Percentiles rank a stretch among this genome's conserved stretches.
These are phyloP conservation scores for Carex arenaria DNA, from an alignment of 202 grass and related monocot species.

Conservation along the genomic window DNA sequence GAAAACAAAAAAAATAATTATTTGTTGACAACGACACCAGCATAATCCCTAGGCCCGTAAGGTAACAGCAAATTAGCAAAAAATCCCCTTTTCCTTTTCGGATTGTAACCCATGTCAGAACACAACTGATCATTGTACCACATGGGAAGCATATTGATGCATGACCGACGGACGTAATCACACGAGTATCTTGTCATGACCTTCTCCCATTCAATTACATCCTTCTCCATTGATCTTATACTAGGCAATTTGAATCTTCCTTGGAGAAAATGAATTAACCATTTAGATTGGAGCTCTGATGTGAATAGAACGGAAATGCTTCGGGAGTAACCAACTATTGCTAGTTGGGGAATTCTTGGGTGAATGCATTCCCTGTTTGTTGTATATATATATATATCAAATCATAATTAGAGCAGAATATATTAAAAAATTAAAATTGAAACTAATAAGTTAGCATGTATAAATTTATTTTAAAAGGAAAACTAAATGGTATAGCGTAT, in stretches of 20 bases:
- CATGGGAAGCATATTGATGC: conserved; percentile 38
- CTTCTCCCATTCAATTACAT: conserved; percentile 47
- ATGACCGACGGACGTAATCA: conserved; percentile 29
- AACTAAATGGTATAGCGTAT: no score
- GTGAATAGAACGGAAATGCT: conserved; percentile 43
- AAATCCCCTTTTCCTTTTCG: conserved; percentile 59
- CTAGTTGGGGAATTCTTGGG: conserved; percentile 61
- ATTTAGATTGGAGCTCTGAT: conserved; percentile 56
- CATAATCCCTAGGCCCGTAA: conserved; percentile 56
- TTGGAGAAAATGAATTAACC: conserved; percentile 59
- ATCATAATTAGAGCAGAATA: background rate
- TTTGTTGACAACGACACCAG: conserved; percentile 15
- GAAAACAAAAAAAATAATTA: background rate
- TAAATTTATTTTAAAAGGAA: no score
- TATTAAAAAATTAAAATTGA: no score
- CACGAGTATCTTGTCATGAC: conserved; percentile 35
- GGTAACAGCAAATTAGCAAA: conserved; percentile 79
- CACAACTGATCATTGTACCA: conserved; percentile 85
- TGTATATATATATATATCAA: background rate
- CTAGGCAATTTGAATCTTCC: conserved; percentile 52
- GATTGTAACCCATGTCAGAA: conserved; percentile 62
- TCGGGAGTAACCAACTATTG: conserved; percentile 61
- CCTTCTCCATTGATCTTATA: conserved; percentile 57
- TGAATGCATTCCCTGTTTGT: conserved; percentile 77
- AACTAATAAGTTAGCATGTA: no score